Evolutionary conservation across 2,329 filamentous ascomycete species (phyloP), one percentile per base, ranked within the genome.

Genomic region (Zymoseptoria passerinii): DNA sequence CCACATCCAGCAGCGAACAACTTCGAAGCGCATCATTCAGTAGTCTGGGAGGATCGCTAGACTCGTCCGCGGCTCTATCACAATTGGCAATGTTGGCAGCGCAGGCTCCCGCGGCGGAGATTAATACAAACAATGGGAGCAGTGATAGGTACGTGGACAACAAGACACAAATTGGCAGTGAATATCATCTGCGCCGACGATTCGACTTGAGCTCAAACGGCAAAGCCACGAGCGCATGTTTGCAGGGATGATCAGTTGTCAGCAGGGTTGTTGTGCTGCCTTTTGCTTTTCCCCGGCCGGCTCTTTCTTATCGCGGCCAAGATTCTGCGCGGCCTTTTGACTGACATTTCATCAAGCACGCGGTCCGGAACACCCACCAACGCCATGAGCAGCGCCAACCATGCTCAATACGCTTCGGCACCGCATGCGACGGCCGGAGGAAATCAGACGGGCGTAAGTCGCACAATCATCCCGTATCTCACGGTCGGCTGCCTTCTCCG

Each of bases 351-450:
- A 16, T 54, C n/a, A 62, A 68, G 68, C 52, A 65, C 64, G 40
- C 64, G 65, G 40, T 68, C 66, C 9, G 64, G 65, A 40, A 67
- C 68, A 20, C 66, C 66, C 44, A 64, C 48, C 62, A 66, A 56
- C 59, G 55, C 56, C 53, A 61, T 60, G 55, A 65, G 53, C 52
- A 49, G 52, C 72, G 81, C 84, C 78, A 82, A 78, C 65, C 84
- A 83, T 71, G 79, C 82, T 67, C 85, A 82, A 63, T 82, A 83
- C 64, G 85, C 84, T 51, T 83, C 84, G 52, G 83, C 84, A 13
- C 35, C 35, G 35, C 35, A 44, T 61, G 82, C 82, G 48, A 86
- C 84, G 48, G 81, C 83, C 61, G 84, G 82, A 64, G 84, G 84
- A 55, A 62, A 50, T 27, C 83, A 84, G 70, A 81, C 81, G 63